Evolutionary conservation across 495 filamentous ascomycete genomes (phyloP), one percentile per base, ranked within the genome.

Genomic region (Hypoxylon cercidicola): DNA sequence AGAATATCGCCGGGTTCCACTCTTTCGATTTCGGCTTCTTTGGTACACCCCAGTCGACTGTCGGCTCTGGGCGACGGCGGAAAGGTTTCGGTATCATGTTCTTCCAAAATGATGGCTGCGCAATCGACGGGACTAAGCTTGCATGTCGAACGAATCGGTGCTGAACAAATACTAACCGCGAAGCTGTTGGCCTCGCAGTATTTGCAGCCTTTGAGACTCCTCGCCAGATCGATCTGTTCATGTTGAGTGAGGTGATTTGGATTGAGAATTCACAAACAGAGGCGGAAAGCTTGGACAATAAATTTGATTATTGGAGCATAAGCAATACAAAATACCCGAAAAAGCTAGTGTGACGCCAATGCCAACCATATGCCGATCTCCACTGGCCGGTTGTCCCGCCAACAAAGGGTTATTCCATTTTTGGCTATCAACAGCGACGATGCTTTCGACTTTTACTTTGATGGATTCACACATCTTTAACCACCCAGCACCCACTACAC

Each of bases 1-100:
- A 97, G 69, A 93, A 93, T 0, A 91, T 97, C 12, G 91, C 91
- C 1, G 95, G 96, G 66, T 97, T 98, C 92, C 92, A 96, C 65
- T 87, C 87, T 64, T 89, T 92, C 13, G 82, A 81, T 52, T 83
- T 79, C 21, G 66, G 58, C 46, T 78, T 76, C 41, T 72, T 75
- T 15, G 63, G 41, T 5, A 48, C 55, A 43, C 72, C 59, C 60
- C 58, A 62, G 21, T 63, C 55, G 1, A 58, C 61, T 5, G 56
- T 40, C 44, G 40, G 41, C 25, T 67, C 55, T 6, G 55, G 47
- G 19, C 45, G 43, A 56, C 68, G 72, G 23, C 74, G 77, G 28
- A 81, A 60, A 16, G 78, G 80, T 60, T 85, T 85, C 13, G 82
- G 77, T 57, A 95, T 81, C 58, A 95, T 74, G 3, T 84, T 84